Evolutionary conservation across 2,329 filamentous ascomycete genomes (phyloP).

Genomic region (Fusarium sp.): DNA sequence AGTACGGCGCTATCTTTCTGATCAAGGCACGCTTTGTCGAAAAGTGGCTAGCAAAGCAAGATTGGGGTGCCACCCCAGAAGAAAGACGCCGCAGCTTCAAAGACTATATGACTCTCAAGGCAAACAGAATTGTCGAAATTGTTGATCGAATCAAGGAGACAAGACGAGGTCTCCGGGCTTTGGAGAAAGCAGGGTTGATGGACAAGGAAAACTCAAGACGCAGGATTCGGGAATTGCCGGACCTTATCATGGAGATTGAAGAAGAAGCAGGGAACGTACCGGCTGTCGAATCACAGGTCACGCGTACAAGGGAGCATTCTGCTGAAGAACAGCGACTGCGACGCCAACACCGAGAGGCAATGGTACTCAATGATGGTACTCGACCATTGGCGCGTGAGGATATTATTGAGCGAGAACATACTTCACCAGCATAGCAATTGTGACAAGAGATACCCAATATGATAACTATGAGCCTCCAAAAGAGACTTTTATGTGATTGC

Average conservation of each 20-base stretch:
- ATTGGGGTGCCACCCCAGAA: slow-evolving; percentile 69
- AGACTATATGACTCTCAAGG: slow-evolving; percentile 60
- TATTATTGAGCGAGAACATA: slow-evolving; percentile 76
- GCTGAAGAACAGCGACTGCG: slow-evolving; percentile 77
- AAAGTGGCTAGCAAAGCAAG: slow-evolving; percentile 78
- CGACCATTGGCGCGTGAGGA: slow-evolving; percentile 78
- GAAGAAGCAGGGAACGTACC: slow-evolving; percentile 43
- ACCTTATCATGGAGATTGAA: slow-evolving; percentile 51
- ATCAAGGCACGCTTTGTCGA: slow-evolving; percentile 74
- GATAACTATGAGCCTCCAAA: background rate
- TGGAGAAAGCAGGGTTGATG: slow-evolving; percentile 62
- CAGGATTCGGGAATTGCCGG: slow-evolving; percentile 46
- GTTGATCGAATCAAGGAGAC: slow-evolving; percentile 61
- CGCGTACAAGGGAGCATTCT: slow-evolving; percentile 62
- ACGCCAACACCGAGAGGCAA: slow-evolving; percentile 83
- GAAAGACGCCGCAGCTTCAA: slow-evolving; percentile 66
- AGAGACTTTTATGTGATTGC: background rate
- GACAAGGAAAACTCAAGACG: slow-evolving; percentile 49
- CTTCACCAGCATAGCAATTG: slow-evolving; percentile 46
- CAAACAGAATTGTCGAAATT: slow-evolving; percentile 65
- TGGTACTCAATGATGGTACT: slow-evolving; percentile 90
- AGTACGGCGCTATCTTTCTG: slow-evolving; percentile 67
- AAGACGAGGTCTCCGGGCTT: slow-evolving; percentile 62
- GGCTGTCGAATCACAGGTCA: slow-evolving; percentile 43
- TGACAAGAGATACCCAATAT: slow-evolving; percentile 2